Evolutionary conservation across 2,329 filamentous ascomycete genomes (phyloP).

Genomic region (Exophiala mesophila): DNA sequence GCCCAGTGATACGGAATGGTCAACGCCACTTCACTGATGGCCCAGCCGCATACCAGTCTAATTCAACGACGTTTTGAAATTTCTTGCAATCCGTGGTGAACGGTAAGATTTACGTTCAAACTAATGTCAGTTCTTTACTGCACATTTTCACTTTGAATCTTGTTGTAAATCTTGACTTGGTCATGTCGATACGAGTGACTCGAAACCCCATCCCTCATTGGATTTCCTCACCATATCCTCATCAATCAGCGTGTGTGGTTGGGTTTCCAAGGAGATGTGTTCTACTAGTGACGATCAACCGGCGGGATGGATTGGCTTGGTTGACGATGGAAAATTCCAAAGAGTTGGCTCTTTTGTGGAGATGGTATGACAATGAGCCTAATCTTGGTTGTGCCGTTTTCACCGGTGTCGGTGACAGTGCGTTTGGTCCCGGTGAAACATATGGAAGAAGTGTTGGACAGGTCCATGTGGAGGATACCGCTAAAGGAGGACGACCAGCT

Average conservation of each 20-base stretch:
- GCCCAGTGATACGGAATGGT: too few relatives aligned
- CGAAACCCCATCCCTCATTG: constrained; percentile 1
- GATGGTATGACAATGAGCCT: constrained; percentile 4
- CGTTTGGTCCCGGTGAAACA: constrained; percentile 57
- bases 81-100: too few relatives aligned
- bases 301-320: constrained; percentile 1
- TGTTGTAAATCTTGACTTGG: too few relatives aligned
- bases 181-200: not conserved
- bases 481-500: too few relatives aligned
- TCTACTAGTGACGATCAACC: not conserved
- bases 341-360: constrained; percentile 1
- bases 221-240: constrained; percentile 2
- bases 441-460: too few relatives aligned
- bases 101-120: too few relatives aligned
- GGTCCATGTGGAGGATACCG: too few relatives aligned
- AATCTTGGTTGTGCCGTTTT: constrained; percentile 44
- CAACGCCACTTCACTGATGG: too few relatives aligned
- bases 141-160: too few relatives aligned
- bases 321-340: not conserved
- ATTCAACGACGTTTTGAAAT: too few relatives aligned
- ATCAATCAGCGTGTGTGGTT: not conserved
- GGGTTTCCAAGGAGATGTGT: constrained; percentile 2
- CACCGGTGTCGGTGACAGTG: constrained; percentile 44
- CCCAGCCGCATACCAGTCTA: too few relatives aligned
- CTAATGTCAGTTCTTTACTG: too few relatives aligned